phyloP scores from a whole-genome alignment of 148 eudicot genomes.

The Nepenthes mirabilis region DNA sequence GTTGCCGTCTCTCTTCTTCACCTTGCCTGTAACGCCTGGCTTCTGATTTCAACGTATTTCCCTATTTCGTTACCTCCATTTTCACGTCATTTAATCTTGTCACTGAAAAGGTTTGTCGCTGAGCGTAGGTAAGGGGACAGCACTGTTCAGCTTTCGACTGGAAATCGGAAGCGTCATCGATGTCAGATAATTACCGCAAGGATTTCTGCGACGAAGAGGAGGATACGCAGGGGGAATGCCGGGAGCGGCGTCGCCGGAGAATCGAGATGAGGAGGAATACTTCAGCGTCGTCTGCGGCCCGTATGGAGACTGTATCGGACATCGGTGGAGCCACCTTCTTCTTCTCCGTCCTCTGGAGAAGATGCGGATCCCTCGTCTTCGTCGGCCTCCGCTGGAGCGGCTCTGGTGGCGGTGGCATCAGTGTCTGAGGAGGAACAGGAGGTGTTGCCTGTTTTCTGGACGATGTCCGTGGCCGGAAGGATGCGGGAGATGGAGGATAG shows the following conservation, averaged over 20 bases:
- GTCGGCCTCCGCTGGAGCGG: background rate
- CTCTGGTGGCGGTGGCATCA: background rate
- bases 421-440: background rate
- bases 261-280: constrained; percentile 6
- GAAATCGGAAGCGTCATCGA: background rate
- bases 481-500: constrained; percentile 31
- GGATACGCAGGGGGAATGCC: constrained; percentile 6
- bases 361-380: background rate
- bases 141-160: no score
- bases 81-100: no score
- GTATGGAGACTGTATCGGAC: no score
- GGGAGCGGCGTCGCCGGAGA: constrained; percentile 19
- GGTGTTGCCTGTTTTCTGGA: constrained; percentile 12
- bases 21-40: no score
- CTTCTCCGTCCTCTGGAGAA: background rate
- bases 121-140: no score
- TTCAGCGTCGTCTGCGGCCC: background rate
- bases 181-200: background rate
- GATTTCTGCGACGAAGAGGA: background rate
- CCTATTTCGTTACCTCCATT: no score
- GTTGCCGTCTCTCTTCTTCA: no score
- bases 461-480: constrained; percentile 25
- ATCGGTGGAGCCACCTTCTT: background rate
- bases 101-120: no score
- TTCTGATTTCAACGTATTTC: no score